Evolutionary conservation across 2,329 filamentous ascomycete species (phyloP).

Genomic region (Arthrobotrys entomopaga): DNA sequence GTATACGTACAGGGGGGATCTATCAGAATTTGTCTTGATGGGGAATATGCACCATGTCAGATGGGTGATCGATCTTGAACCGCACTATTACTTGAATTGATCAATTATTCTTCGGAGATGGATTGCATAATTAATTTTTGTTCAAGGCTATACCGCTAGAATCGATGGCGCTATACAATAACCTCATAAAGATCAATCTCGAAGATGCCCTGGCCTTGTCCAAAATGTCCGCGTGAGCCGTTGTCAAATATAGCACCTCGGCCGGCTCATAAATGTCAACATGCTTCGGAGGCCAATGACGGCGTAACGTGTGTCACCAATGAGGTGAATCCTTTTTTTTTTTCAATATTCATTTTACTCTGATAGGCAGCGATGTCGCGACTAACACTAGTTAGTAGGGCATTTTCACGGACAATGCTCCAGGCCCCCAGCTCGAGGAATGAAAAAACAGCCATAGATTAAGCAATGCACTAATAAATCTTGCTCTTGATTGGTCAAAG

Average conservation of each 20-base stretch:
- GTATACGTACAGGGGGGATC: too few species aligned
- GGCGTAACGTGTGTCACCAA: conserved; percentile 14
- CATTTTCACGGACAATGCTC: conserved; percentile 1
- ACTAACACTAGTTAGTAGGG: background rate
- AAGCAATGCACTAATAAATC: conserved; percentile 4
- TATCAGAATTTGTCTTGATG: background rate
- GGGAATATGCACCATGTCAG: background rate
- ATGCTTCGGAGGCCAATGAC: conserved; percentile 17
- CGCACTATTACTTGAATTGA: too few species aligned
- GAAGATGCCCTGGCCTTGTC: background rate
- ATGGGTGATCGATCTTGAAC: conserved; percentile 7
- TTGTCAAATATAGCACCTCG: conserved; percentile 37
- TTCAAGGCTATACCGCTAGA: conserved; percentile 24
- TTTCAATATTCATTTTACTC: too few species aligned
- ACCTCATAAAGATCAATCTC: background rate
- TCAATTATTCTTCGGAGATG: background rate
- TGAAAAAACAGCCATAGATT: conserved; percentile 24
- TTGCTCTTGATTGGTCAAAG: background rate
- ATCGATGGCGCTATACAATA: too few species aligned
- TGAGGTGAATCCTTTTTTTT: background rate
- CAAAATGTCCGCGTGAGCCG: conserved; percentile 12
- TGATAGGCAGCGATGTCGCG: too few species aligned
- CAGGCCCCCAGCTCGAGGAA: conserved; percentile 24
- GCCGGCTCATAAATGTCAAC: background rate
- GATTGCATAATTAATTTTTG: too few species aligned